These are phyloP conservation scores for Ophiocordyceps australis DNA, from an alignment of 2,329 filamentous ascomycete species.

Conservation along the genomic window DNA sequence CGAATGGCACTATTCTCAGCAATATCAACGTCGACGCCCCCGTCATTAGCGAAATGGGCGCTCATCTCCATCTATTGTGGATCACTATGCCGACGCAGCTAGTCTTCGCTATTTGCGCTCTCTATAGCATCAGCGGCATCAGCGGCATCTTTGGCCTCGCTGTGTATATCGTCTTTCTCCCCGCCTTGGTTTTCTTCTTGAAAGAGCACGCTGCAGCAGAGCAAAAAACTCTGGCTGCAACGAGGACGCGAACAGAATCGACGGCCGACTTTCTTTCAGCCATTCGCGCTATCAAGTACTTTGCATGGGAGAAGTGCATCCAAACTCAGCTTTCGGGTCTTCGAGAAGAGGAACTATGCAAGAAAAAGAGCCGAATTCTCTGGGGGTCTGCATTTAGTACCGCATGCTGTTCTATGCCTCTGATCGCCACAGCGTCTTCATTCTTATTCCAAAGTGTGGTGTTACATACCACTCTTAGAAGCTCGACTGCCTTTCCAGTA, in stretches of 20 bases:
- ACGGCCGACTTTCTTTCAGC: slow-evolving; percentile 43
- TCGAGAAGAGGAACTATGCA: slow-evolving; percentile 41
- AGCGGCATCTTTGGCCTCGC: slow-evolving; percentile 1
- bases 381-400: slow-evolving; percentile 1
- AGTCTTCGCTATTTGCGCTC: not conserved
- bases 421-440: not conserved
- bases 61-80: slow-evolving; percentile 1
- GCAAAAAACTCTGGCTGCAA: not conserved
- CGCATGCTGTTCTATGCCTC: not conserved
- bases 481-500: not conserved
- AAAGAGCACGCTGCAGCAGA: not conserved
- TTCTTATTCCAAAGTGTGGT: slow-evolving; percentile 1
- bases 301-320: slow-evolving; percentile 50
- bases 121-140: slow-evolving; percentile 1
- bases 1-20: not conserved
- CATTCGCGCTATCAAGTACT: slow-evolving; percentile 61
- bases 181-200: not conserved
- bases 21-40: not conserved
- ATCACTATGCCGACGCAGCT: not conserved
- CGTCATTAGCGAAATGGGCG: not conserved
- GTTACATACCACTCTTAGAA: not conserved
- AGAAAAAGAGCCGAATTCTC: slow-evolving; percentile 42
- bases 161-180: not conserved
- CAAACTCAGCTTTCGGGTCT: slow-evolving; percentile 37
- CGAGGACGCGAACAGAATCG: not conserved